Conservation (phyloP, 139 green algal genomes). For the Mychonastes homosphaera region DNA sequence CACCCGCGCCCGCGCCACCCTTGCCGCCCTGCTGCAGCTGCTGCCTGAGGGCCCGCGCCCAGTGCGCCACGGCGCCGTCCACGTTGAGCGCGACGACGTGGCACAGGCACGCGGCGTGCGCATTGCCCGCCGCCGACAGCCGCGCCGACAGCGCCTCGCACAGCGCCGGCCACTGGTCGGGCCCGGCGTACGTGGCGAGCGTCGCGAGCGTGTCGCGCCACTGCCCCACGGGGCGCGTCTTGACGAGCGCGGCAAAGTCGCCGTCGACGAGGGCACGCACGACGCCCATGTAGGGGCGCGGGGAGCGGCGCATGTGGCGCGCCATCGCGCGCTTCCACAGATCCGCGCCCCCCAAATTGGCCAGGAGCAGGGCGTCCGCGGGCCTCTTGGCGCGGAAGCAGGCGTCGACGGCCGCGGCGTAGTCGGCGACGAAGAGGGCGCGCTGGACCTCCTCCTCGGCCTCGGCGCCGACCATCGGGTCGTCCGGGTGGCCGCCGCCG, state of each 20-base stretch:
- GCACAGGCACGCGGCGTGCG: slow-evolving; percentile 81
- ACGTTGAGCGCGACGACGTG: slow-evolving; percentile 83
- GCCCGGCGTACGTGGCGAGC: slow-evolving; percentile 73
- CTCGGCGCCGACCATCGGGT: too few relatives aligned
- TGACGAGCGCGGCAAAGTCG: slow-evolving; percentile 71
- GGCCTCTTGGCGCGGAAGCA: slow-evolving; percentile 53
- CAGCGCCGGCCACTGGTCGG: slow-evolving; percentile 49
- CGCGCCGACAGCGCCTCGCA: slow-evolving; percentile 54
- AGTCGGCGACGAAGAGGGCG: slow-evolving; percentile 86
- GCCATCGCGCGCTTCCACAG: slow-evolving; percentile 49
- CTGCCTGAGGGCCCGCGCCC: neutral
- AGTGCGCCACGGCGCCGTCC: slow-evolving; percentile 31
- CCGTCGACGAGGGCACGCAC: slow-evolving; percentile 40
- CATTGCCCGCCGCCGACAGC: slow-evolving; percentile 48
- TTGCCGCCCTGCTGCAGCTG: neutral
- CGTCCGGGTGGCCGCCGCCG: too few relatives aligned
- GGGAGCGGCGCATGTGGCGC: slow-evolving; percentile 64
- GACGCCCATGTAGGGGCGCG: slow-evolving; percentile 68
- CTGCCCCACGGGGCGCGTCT: slow-evolving; percentile 53
- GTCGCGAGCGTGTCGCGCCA: slow-evolving; percentile 94
- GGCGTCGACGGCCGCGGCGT: slow-evolving; percentile 67
- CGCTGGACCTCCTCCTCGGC: slow-evolving; percentile 71
- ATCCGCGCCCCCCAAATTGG: slow-evolving; percentile 42
- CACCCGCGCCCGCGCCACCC: neutral
- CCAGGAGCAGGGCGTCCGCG: slow-evolving; percentile 84